A percentile compares a stretch with the other conserved stretches of the same genome.
Evolutionary conservation across 2,329 filamentous ascomycete genomes (phyloP).

Genomic region (Mariannaea elegans): DNA sequence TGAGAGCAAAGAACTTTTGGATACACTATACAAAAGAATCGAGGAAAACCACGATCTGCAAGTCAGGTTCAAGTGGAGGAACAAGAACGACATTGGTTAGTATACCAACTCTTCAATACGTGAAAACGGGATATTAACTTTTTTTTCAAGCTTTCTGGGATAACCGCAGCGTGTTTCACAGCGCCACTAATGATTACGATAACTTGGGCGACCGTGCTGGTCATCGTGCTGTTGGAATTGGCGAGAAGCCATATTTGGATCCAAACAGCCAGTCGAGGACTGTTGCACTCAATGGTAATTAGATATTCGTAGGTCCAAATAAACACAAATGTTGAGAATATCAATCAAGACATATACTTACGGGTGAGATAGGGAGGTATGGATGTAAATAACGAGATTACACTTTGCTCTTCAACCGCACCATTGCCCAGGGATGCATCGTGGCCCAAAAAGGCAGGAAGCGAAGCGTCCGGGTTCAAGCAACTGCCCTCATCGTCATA

Average conservation of each 20-base stretch:
- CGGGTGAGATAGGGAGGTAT: too few relatives aligned
- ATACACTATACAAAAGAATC: slow-evolving; percentile 52
- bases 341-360: too few relatives aligned
- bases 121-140: not conserved
- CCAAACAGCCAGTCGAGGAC: slow-evolving; percentile 56
- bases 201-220: slow-evolving; percentile 59
- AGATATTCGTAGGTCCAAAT: too few relatives aligned
- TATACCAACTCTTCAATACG: accelerated
- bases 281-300: not conserved
- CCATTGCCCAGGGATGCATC: too few relatives aligned
- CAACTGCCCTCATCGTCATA: too few relatives aligned
- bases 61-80: slow-evolving; percentile 56
- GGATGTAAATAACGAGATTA: too few relatives aligned
- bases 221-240: slow-evolving; percentile 63
- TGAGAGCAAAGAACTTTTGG: slow-evolving; percentile 53
- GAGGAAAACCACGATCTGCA: slow-evolving; percentile 60
- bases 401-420: too few relatives aligned
- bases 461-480: too few relatives aligned
- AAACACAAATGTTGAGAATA: too few relatives aligned
- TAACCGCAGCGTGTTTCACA: slow-evolving; percentile 66
- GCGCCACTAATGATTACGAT: slow-evolving; percentile 66
- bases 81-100: slow-evolving; percentile 50
- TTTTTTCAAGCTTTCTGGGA: slow-evolving; percentile 63
- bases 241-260: slow-evolving; percentile 64
- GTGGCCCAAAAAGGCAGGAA: too few relatives aligned